A percentile compares a stretch with the other conserved stretches of the same genome.
phyloP scores from a whole-genome alignment of 108 stramenopile species.

The Fragilariopsis cylindrus region DNA sequence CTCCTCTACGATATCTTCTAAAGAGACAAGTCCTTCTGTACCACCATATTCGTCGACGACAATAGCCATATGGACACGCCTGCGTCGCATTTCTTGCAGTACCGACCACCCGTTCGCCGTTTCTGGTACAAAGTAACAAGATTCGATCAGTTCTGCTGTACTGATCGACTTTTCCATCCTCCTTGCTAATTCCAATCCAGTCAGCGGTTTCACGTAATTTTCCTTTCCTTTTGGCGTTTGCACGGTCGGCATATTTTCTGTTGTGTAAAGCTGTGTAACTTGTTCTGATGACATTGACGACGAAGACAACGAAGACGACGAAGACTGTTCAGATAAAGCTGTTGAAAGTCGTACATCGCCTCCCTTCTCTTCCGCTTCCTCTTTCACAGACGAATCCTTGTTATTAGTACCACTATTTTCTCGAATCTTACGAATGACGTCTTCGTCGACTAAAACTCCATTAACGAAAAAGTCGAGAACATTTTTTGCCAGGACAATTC shows the following conservation, averaged over 20 bases:
- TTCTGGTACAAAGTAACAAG: conserved; percentile 97
- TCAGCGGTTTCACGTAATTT: conserved; percentile 72
- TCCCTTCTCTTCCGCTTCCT: conserved; percentile 1
- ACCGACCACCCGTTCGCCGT: conserved; percentile 96
- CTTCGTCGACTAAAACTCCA: conserved; percentile 81
- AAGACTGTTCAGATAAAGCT: background rate
- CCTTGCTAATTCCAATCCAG: conserved; percentile 73
- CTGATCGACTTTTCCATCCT: conserved; percentile 82
- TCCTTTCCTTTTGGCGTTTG: conserved; percentile 27
- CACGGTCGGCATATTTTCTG: conserved; percentile 11
- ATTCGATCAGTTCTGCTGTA: conserved; percentile 86
- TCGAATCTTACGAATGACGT: conserved; percentile 44
- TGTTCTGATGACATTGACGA: background rate
- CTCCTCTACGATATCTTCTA: conserved; percentile 97
- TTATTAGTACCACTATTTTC: conserved; percentile 12
- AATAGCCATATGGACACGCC: conserved; percentile 95
- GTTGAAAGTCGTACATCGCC: background rate
- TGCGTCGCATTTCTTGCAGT: conserved; percentile 93
- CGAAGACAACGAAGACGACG: background rate
- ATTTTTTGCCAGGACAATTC: conserved; percentile 93
- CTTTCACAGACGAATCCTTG: conserved; percentile 18
- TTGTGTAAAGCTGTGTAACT: conserved; percentile 15
- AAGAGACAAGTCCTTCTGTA: conserved; percentile 94
- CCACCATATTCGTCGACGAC: conserved; percentile 99
- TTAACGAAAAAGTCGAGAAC: conserved; percentile 93